phyloP scores from a whole-genome alignment of 1,139 yeast species.

The Debaryomycetaceae sp. region DNA sequence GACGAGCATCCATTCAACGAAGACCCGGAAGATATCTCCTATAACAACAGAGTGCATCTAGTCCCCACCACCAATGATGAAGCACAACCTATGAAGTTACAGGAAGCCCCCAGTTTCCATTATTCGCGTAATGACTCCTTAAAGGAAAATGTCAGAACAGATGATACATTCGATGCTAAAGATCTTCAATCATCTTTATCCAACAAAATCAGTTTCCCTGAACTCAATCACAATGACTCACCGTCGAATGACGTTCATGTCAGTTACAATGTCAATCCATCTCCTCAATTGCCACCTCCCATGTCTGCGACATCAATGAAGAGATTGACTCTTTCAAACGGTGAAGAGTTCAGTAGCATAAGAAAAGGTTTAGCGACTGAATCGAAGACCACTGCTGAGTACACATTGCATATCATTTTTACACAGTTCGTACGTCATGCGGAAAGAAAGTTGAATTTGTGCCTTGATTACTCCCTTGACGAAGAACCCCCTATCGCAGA shows the following conservation, averaged over 20 bases:
- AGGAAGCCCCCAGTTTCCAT: conserved; percentile 19
- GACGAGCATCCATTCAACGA: conserved; percentile 3
- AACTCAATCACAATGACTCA: conserved; percentile 15
- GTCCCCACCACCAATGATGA: neutral
- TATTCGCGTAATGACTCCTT: neutral
- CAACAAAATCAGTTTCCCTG: conserved; percentile 5
- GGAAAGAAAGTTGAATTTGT: conserved; percentile 74
- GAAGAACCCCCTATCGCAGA: conserved; percentile 81
- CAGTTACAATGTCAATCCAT: conserved; percentile 21
- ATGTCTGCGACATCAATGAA: conserved; percentile 19
- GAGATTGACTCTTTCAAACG: conserved; percentile 25
- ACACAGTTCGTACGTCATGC: conserved; percentile 95
- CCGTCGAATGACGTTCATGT: conserved; percentile 16
- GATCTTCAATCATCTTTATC: conserved; percentile 1
- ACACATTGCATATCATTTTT: conserved; percentile 88
- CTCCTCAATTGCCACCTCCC: conserved; percentile 37
- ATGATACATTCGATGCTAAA: neutral
- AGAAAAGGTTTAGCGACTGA: conserved; percentile 57
- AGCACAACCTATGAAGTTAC: conserved; percentile 14
- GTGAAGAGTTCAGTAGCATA: conserved; percentile 31
- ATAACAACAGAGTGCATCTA: neutral
- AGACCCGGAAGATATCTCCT: neutral
- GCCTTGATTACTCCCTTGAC: conserved; percentile 64
- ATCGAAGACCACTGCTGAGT: conserved; percentile 82
- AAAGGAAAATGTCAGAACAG: neutral